These are phyloP conservation scores for Penicillium ucsense DNA, from an alignment of 495 filamentous ascomycete genomes.

Conservation along the genomic window DNA sequence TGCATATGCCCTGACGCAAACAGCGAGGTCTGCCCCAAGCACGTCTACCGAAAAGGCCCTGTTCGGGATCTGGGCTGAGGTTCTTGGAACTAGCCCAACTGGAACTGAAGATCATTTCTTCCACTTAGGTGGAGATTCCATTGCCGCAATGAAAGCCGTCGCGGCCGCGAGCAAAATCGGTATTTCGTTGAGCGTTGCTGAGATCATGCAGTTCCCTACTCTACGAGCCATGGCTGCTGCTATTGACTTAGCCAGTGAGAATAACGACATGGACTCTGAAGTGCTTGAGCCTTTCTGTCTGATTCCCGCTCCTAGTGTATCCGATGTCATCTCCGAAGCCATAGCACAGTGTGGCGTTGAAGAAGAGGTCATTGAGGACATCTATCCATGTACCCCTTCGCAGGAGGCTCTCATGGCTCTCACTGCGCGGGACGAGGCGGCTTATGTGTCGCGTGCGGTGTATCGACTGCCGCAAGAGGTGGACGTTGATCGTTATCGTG, in stretches of 20 bases:
- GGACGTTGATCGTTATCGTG: neutral
- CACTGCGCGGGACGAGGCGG: neutral
- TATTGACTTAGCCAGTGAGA: neutral
- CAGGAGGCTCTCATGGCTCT: constrained; percentile 45
- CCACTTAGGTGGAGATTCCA: neutral
- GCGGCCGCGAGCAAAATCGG: neutral
- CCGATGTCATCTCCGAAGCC: neutral
- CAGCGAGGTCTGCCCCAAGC: neutral
- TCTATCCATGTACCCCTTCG: constrained; percentile 44
- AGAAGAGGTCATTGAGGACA: constrained; percentile 31
- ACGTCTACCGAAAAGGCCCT: neutral
- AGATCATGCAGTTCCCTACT: neutral
- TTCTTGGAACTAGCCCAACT: neutral
- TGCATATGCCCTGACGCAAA: neutral
- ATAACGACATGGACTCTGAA: neutral
- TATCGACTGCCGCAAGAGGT: neutral
- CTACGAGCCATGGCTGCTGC: neutral
- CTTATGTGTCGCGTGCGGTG: neutral
- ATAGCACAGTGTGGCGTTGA: neutral
- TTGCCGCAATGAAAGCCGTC: constrained; percentile 1
- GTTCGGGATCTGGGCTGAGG: neutral
- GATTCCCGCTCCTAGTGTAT: neutral
- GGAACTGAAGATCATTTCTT: constrained; percentile 1
- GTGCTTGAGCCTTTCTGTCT: neutral
- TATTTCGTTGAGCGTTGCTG: neutral